Evolutionary conservation across 75 land plant species (phyloP).

Genomic region (Selaginella moellendorffii): DNA sequence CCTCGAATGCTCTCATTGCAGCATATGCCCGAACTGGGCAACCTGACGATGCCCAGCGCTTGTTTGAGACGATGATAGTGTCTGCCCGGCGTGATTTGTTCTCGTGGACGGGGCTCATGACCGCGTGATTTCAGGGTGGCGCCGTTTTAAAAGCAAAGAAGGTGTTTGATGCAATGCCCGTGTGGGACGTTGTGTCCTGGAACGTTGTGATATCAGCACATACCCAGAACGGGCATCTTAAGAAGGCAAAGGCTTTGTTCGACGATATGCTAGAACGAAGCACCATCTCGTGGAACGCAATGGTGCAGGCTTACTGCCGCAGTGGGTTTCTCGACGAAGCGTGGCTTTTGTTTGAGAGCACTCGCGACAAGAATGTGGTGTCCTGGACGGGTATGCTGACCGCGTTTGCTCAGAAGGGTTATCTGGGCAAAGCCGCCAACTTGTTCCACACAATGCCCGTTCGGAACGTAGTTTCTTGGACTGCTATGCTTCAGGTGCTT

Average conservation of each 20-base stretch:
- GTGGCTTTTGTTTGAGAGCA: not conserved
- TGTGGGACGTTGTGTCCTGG: slow-evolving; percentile 11
- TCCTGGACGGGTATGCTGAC: not conserved
- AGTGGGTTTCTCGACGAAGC: not conserved
- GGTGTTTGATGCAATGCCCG: slow-evolving; percentile 4
- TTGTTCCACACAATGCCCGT: not conserved
- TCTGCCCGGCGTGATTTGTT: slow-evolving; percentile 4
- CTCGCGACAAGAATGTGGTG: not conserved
- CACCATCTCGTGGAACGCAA: not conserved
- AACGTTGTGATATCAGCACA: slow-evolving; percentile 12
- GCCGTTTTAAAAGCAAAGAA: not conserved
- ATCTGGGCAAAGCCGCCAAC: not conserved
- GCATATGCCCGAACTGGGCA: not conserved
- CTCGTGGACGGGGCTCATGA: slow-evolving; percentile 10
- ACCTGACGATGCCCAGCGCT: not conserved
- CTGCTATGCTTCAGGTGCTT: not conserved
- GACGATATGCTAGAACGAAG: not conserved
- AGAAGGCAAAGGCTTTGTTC: not conserved
- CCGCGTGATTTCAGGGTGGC: slow-evolving; percentile 7
- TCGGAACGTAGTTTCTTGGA: not conserved
- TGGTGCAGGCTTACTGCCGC: not conserved
- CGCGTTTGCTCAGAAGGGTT: not conserved
- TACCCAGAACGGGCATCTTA: not conserved
- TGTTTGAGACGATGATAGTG: slow-evolving; percentile 14
- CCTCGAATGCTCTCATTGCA: not conserved